These are phyloP conservation scores for Penstemon newberryi DNA, from an alignment of 257 asterid genomes.

Conservation along the genomic window DNA sequence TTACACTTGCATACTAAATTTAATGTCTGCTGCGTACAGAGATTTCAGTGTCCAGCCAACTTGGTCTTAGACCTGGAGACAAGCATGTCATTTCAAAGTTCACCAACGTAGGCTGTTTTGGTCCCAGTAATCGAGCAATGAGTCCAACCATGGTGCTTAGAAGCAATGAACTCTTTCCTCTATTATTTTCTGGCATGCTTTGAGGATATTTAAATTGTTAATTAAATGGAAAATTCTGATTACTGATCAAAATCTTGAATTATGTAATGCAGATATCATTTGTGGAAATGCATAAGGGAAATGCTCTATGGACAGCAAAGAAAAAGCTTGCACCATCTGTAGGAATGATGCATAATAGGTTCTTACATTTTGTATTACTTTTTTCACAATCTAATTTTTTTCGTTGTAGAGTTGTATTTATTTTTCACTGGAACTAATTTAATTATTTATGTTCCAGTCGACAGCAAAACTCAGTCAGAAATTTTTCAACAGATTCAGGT, in stretches of 20 bases:
- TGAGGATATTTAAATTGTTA: slow-evolving; percentile 17
- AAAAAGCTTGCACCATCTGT: slow-evolving; percentile 36
- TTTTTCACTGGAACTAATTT: slow-evolving; percentile 21
- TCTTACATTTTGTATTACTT: slow-evolving; percentile 39
- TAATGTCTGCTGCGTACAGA: slow-evolving; percentile 37
- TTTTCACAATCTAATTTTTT: not conserved
- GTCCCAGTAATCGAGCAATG: slow-evolving; percentile 36
- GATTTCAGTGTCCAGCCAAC: slow-evolving; percentile 38
- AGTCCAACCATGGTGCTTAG: slow-evolving; percentile 40
- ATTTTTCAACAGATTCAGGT: slow-evolving; percentile 76
- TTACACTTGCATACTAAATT: slow-evolving; percentile 14
- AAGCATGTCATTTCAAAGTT: slow-evolving; percentile 38
- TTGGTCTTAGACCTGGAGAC: slow-evolving; percentile 35
- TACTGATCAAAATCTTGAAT: slow-evolving; percentile 22
- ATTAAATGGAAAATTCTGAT: slow-evolving; percentile 13
- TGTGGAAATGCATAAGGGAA: slow-evolving; percentile 39
- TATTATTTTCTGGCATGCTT: slow-evolving; percentile 23
- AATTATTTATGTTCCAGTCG: slow-evolving; percentile 42
- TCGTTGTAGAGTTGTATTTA: not conserved
- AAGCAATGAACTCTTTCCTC: slow-evolving; percentile 1
- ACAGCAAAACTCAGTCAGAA: slow-evolving; percentile 37
- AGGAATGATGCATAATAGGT: slow-evolving; percentile 50
- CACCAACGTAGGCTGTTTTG: slow-evolving; percentile 34
- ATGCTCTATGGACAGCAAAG: slow-evolving; percentile 45
- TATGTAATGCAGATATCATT: slow-evolving; percentile 47